Evolutionary conservation across 1,139 yeast species (phyloP).

Genomic region (Kodamaea anthophila): DNA sequence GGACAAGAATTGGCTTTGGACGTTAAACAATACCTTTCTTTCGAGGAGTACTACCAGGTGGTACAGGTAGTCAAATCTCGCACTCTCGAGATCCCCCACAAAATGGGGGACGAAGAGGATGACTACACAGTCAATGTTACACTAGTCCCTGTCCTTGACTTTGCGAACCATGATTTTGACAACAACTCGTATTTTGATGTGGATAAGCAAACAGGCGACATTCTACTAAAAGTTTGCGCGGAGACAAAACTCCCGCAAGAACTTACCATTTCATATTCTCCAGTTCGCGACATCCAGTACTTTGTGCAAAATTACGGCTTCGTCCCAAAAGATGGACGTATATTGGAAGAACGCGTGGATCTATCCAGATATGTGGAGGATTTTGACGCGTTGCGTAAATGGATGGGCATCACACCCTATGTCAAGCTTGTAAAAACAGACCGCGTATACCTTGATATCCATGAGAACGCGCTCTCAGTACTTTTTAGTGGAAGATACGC

Average conservation of each 20-base stretch:
- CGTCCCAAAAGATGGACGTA: conserved; percentile 26
- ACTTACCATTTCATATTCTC: conserved; percentile 45
- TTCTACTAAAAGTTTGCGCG: conserved; percentile 31
- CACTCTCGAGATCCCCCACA: conserved; percentile 56
- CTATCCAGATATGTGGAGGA: conserved; percentile 5
- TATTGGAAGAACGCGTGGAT: conserved; percentile 9
- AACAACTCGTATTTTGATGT: conserved; percentile 58
- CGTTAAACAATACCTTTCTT: conserved; percentile 13
- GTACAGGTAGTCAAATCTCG: conserved; percentile 51
- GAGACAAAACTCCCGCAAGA: conserved; percentile 18
- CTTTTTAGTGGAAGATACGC: conserved; percentile 13
- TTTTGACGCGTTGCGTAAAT: conserved; percentile 11
- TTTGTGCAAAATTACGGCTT: conserved; percentile 58
- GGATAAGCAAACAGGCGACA: conserved; percentile 42
- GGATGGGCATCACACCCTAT: conserved; percentile 16
- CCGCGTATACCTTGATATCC: conserved; percentile 10
- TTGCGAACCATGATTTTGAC: conserved; percentile 50
- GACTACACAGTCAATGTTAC: conserved; percentile 47
- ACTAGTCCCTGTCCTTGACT: conserved; percentile 61
- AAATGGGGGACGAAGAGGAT: conserved; percentile 10
- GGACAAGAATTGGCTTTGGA: background rate
- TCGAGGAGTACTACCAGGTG: conserved; percentile 32
- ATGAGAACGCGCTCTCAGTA: conserved; percentile 12
- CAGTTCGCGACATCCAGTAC: conserved; percentile 38
- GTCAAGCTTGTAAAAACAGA: conserved; percentile 10